A percentile compares a stretch with the other conserved stretches of the same genome.
These are phyloP conservation scores for Phaeotremella skinneri DNA, from an alignment of 768 basidiomycete species.

Conservation along the genomic window DNA sequence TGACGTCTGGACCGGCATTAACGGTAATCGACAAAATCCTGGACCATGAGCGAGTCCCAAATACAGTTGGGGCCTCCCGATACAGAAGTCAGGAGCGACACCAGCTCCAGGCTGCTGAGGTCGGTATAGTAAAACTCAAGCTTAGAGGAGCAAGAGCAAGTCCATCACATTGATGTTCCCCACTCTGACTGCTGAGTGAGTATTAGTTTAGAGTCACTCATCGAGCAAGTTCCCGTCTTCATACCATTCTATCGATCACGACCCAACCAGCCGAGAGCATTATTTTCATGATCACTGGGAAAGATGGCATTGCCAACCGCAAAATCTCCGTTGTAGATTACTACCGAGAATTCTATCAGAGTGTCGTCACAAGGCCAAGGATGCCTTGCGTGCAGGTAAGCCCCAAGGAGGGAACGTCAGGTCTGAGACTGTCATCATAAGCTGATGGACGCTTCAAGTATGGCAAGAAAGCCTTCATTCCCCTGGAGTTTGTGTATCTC, in stretches of 20 bases:
- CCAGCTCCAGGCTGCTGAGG: slow-evolving; percentile 19
- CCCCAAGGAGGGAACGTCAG: neutral
- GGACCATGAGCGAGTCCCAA: slow-evolving; percentile 13
- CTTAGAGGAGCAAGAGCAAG: slow-evolving; percentile 39
- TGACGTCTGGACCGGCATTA: slow-evolving; percentile 43
- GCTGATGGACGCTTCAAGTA: slow-evolving; percentile 16
- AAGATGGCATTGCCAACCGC: slow-evolving; percentile 32
- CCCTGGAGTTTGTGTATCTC: slow-evolving; percentile 46
- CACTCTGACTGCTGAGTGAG: neutral
- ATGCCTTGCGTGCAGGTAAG: slow-evolving; percentile 48
- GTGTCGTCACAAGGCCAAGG: slow-evolving; percentile 37
- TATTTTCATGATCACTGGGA: slow-evolving; percentile 37
- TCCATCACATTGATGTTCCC: neutral
- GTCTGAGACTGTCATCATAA: neutral
- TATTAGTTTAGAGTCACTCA: slow-evolving; percentile 46
- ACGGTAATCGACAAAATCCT: slow-evolving; percentile 47
- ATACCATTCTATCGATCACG: slow-evolving; percentile 43
- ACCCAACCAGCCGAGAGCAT: slow-evolving; percentile 34
- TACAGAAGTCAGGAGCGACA: slow-evolving; percentile 7
- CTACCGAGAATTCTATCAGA: slow-evolving; percentile 33
- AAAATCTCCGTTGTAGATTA: slow-evolving; percentile 38
- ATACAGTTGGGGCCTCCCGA: slow-evolving; percentile 22
- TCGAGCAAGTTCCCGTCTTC: slow-evolving; percentile 30
- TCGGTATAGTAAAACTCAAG: slow-evolving; percentile 31
- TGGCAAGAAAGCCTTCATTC: slow-evolving; percentile 48